These are phyloP conservation scores for Penicillium longicatenatum DNA, from an alignment of 495 filamentous ascomycete genomes.

Conservation along the genomic window DNA sequence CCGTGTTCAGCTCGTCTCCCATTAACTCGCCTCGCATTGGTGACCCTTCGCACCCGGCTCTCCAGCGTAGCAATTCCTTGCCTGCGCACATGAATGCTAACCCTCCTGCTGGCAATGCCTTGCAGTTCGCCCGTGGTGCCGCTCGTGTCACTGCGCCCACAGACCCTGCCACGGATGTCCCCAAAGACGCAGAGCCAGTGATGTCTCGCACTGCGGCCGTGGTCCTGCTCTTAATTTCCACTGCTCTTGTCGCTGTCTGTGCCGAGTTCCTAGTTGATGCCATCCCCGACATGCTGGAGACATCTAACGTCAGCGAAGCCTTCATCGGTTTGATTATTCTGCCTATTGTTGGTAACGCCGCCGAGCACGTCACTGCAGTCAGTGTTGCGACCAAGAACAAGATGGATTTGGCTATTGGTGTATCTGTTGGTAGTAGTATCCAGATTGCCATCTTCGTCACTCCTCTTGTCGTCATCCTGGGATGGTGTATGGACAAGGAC, in stretches of 20 bases:
- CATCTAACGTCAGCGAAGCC: conserved; percentile 66
- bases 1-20: conserved; percentile 58
- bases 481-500: conserved; percentile 77
- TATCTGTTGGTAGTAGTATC: conserved; percentile 85
- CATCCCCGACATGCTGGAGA: conserved; percentile 70
- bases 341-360: conserved; percentile 89
- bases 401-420: conserved; percentile 92
- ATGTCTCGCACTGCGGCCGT: conserved; percentile 77
- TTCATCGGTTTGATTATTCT: conserved; percentile 90
- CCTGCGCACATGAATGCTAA: conserved; percentile 58
- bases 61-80: conserved; percentile 78
- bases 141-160: conserved; percentile 29
- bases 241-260: conserved; percentile 78
- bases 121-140: conserved; percentile 42
- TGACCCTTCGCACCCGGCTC: conserved; percentile 46
- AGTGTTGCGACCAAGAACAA: conserved; percentile 91
- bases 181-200: conserved; percentile 50
- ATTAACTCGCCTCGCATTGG: conserved; percentile 39
- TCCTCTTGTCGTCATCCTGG: conserved; percentile 84
- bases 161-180: conserved; percentile 24
- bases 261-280: conserved; percentile 85
- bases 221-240: conserved; percentile 72
- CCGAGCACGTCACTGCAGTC: conserved; percentile 89
- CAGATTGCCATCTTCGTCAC: conserved; percentile 88
- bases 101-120: conserved; percentile 41